Percentiles rank a stretch among this genome's conserved stretches.
phyloP scores from a whole-genome alignment of 805 yeast species.

The Metschnikowia reukaufii region DNA sequence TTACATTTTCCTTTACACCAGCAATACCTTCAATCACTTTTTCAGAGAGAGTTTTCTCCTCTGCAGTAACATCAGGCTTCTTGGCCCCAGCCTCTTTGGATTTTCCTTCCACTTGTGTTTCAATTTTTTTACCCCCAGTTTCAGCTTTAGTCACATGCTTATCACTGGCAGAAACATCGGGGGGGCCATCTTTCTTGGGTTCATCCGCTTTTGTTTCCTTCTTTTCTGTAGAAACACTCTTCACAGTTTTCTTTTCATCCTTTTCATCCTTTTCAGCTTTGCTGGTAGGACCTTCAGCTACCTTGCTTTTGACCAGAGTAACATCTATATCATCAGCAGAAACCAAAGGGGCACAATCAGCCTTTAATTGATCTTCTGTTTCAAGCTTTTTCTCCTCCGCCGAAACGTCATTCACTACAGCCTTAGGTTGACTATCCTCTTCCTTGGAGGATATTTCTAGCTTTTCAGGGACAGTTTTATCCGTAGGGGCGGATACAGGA shows the following conservation, averaged over 20 bases:
- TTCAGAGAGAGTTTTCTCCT: background rate
- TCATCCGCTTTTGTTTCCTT: slow-evolving; percentile 13
- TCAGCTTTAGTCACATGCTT: slow-evolving; percentile 2
- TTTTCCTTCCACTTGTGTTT: slow-evolving; percentile 1
- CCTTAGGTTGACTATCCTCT: background rate
- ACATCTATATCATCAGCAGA: background rate
- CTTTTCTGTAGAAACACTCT: slow-evolving; percentile 20
- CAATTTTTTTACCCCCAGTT: too few relatives aligned
- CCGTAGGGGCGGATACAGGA: background rate
- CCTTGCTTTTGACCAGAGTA: background rate
- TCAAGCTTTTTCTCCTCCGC: background rate
- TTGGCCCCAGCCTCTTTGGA: background rate
- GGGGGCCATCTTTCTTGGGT: slow-evolving; percentile 7
- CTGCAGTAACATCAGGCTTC: background rate
- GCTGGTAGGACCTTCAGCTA: background rate
- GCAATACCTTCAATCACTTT: background rate
- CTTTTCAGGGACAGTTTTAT: background rate
- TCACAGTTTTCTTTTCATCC: slow-evolving; percentile 16
- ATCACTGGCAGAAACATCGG: slow-evolving; percentile 7
- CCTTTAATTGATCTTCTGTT: background rate
- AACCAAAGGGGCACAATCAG: background rate
- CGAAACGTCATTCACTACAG: background rate
- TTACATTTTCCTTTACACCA: background rate
- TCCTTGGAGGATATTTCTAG: background rate
- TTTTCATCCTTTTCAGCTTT: slow-evolving; percentile 2